phyloP scores from a whole-genome alignment of 148 eudicot genomes.

The Dysphania ambrosioides region DNA sequence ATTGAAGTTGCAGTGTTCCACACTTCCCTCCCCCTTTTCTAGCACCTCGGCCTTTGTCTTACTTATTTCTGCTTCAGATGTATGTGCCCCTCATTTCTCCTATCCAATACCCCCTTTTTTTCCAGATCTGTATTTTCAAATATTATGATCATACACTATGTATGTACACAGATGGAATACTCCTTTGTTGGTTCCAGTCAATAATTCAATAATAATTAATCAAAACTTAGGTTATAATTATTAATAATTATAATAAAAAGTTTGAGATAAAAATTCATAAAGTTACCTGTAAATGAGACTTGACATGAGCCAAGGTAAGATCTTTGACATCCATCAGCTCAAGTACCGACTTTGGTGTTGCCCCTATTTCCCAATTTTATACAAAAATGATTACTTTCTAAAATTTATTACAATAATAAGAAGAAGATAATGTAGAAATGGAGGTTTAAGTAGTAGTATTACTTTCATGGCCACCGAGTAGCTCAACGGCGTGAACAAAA shows the following conservation, averaged over 20 bases:
- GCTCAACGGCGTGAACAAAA: conserved; percentile 95
- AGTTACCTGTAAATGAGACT: conserved; percentile 91
- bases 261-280: neutral
- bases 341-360: conserved; percentile 92
- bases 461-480: conserved; percentile 98
- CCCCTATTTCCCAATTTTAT: conserved; percentile 42
- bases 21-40: conserved; percentile 1
- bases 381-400: neutral
- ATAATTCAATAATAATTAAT: neutral
- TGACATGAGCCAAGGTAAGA: conserved; percentile 95
- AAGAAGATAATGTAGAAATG: neutral
- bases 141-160: too few species aligned
- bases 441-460: neutral
- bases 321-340: conserved; percentile 99
- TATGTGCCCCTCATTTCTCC: too few species aligned
- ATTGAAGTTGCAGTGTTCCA: neutral
- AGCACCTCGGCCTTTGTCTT: conserved; percentile 26
- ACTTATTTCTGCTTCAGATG: neutral
- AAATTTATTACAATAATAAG: neutral
- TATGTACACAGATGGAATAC: too few species aligned
- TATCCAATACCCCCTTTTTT: too few species aligned
- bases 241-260: neutral
- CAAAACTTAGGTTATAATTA: neutral
- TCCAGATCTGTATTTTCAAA: neutral
- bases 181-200: neutral